Percentiles rank a stretch among this genome's conserved stretches.
Conservation (phyloP, 1,284 basidiomycete genomes). For the Boletus calvinii region DNA sequence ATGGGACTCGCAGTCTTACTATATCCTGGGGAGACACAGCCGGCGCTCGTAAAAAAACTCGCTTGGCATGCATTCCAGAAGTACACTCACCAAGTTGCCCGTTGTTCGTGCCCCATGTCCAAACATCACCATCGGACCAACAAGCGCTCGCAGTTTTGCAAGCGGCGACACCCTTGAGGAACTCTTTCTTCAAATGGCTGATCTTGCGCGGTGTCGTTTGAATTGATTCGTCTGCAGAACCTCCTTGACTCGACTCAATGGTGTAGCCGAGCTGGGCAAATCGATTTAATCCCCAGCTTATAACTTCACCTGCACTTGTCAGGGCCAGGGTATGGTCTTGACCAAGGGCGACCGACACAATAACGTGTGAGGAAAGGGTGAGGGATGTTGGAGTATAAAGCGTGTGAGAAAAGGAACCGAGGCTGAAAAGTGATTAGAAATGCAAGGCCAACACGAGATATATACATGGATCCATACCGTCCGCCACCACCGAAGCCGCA, state of each 20-base stretch:
- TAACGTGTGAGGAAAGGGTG: constrained; percentile 49
- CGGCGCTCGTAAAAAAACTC: not conserved
- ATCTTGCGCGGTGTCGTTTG: constrained; percentile 81
- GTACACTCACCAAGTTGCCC: constrained; percentile 81
- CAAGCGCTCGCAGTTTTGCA: constrained; percentile 87
- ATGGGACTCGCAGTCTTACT: constrained; percentile 73
- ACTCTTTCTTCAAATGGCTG: constrained; percentile 79
- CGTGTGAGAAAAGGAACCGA: constrained; percentile 78
- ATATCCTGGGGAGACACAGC: constrained; percentile 51
- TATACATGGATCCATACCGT: constrained; percentile 43
- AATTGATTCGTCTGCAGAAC: constrained; percentile 53
- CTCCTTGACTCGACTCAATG: constrained; percentile 55
- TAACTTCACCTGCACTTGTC: constrained; percentile 78
- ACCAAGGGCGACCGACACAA: constrained; percentile 74
- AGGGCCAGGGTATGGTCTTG: constrained; percentile 94
- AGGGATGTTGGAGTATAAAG: constrained; percentile 72
- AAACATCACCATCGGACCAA: constrained; percentile 86
- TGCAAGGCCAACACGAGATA: not conserved
- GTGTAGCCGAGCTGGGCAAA: constrained; percentile 89
- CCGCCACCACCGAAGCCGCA: constrained; percentile 89
- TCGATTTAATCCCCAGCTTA: constrained; percentile 89
- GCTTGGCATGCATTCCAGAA: not conserved
- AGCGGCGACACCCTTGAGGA: constrained; percentile 82
- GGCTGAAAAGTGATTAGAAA: constrained; percentile 38
- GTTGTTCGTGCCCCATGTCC: constrained; percentile 94